Evolutionary conservation across 176 grass and related monocot species (phyloP).

Genomic region (Musa acuminata): DNA sequence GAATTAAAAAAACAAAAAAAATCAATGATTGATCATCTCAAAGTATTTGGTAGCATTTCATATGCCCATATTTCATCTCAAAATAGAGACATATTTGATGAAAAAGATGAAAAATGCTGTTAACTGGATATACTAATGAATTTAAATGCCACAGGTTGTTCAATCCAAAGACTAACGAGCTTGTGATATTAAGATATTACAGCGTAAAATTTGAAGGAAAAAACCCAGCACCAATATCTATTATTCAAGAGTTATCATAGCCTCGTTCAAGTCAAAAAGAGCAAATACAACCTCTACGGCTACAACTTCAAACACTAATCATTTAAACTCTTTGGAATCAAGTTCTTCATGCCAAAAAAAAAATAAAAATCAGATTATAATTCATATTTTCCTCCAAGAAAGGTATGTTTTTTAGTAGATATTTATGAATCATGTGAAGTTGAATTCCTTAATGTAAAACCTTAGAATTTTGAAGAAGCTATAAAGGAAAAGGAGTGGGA

Average conservation of each 20-base stretch:
- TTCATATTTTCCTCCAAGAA: too few relatives aligned
- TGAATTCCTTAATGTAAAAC: too few relatives aligned
- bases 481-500: neutral
- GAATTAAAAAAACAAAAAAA: too few relatives aligned
- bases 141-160: conserved; percentile 9
- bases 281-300: too few relatives aligned
- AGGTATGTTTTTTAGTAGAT: neutral
- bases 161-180: neutral
- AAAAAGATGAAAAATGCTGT: too few relatives aligned
- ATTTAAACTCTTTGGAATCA: too few relatives aligned
- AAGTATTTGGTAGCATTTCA: neutral
- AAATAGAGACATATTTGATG: too few relatives aligned
- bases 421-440: neutral
- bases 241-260: neutral
- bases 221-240: neutral
- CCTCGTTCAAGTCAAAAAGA: too few relatives aligned
- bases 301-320: too few relatives aligned
- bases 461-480: too few relatives aligned
- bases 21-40: neutral
- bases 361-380: too few relatives aligned
- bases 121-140: neutral
- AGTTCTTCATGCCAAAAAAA: too few relatives aligned
- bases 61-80: neutral
- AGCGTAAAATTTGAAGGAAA: neutral
- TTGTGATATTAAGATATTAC: neutral